Conservation (phyloP, 73 alveolate genomes). For the Durusdinium trenchii region DNA sequence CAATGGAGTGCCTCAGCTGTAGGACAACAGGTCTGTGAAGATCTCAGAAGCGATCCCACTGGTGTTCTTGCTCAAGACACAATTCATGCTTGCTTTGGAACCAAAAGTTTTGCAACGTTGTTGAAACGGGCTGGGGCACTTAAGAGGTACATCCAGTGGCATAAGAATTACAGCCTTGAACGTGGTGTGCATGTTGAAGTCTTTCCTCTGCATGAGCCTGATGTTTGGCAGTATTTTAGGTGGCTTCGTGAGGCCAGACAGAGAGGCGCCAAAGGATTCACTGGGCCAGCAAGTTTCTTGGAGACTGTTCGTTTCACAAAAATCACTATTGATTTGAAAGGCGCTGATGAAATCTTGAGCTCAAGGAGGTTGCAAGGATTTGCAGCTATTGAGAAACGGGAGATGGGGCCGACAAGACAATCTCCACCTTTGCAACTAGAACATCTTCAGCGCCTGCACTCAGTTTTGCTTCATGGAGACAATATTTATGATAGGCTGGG, state of each 20-base stretch:
- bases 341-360: background rate
- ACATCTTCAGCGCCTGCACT: background rate
- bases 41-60: background rate
- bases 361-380: background rate
- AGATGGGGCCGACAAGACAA: background rate
- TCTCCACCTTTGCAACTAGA: background rate
- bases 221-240: background rate
- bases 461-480: background rate
- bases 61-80: background rate
- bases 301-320: constrained; percentile 12
- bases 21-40: background rate
- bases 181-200: background rate
- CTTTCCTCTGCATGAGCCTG: background rate
- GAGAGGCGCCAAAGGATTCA: background rate
- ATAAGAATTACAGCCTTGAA: background rate
- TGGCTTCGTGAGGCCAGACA: background rate
- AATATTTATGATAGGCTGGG: background rate
- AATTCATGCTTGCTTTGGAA: background rate
- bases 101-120: background rate
- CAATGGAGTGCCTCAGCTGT: background rate
- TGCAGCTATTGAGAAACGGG: background rate
- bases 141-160: background rate
- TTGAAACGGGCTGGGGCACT: background rate
- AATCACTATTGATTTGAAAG: background rate
- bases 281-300: background rate